A percentile compares a stretch with the other conserved stretches of the same genome.
phyloP scores from a whole-genome alignment of 495 filamentous ascomycete genomes.

The Penicillium coprophilum region DNA sequence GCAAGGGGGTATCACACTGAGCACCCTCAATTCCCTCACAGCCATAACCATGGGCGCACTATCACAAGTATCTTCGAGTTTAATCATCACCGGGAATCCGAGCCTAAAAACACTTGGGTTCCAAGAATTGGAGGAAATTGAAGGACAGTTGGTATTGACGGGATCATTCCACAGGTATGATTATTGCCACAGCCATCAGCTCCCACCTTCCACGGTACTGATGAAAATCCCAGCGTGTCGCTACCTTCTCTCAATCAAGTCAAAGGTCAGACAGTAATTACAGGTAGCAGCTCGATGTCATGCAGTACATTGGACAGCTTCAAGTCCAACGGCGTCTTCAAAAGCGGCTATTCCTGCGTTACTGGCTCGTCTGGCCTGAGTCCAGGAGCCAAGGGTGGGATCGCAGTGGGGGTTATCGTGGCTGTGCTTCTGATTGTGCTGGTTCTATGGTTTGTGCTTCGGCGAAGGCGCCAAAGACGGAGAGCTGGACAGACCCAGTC shows the following conservation, averaged over 20 bases:
- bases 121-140: conserved; percentile 27
- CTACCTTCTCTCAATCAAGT: conserved; percentile 29
- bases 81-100: conserved; percentile 27
- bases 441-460: conserved; percentile 25
- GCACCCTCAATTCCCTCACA: conserved; percentile 19
- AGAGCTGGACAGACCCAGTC: neutral
- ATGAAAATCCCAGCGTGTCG: conserved; percentile 22
- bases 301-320: conserved; percentile 24
- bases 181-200: neutral
- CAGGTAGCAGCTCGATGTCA: conserved; percentile 21
- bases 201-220: neutral
- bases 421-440: conserved; percentile 28
- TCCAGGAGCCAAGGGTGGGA: conserved; percentile 34
- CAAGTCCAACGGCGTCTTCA: conserved; percentile 20
- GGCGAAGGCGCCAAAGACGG: conserved; percentile 21
- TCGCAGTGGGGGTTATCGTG: conserved; percentile 32
- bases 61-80: conserved; percentile 15
- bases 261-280: conserved; percentile 26
- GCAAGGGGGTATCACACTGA: conserved; percentile 24
- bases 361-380: conserved; percentile 17
- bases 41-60: conserved; percentile 22
- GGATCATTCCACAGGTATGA: conserved; percentile 32
- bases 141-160: conserved; percentile 25
- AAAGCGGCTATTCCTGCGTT: conserved; percentile 25
- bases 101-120: conserved; percentile 23